Evolutionary conservation across 2,329 filamentous ascomycete species (phyloP).

Genomic region (Colletotrichum salicis): DNA sequence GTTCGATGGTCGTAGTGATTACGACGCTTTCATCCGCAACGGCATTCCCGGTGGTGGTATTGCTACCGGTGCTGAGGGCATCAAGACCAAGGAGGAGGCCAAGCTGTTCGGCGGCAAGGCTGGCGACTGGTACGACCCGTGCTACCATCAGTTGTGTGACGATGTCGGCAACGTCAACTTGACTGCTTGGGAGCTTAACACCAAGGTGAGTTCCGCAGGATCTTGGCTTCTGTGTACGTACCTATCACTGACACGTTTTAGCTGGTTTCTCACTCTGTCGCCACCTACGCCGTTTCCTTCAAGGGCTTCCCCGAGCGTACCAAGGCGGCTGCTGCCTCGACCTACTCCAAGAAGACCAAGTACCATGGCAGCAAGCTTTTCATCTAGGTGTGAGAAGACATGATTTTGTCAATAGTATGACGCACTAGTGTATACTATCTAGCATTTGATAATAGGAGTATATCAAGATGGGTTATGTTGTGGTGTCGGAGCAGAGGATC

Average conservation of each 20-base stretch:
- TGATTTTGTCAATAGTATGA: background rate
- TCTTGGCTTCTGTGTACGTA: too few relatives aligned
- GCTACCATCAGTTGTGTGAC: slow-evolving; percentile 73
- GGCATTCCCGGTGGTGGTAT: slow-evolving; percentile 81
- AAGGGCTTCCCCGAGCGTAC: slow-evolving; percentile 71
- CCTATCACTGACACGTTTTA: too few relatives aligned
- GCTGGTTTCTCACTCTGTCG: slow-evolving; percentile 79
- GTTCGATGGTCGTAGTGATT: slow-evolving; percentile 84
- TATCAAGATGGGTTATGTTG: background rate
- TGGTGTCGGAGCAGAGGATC: background rate
- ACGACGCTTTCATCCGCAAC: slow-evolving; percentile 78
- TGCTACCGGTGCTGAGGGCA: slow-evolving; percentile 79
- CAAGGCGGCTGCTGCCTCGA: slow-evolving; percentile 40
- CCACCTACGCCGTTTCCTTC: slow-evolving; percentile 74
- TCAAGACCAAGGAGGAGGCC: slow-evolving; percentile 76
- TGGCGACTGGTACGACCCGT: slow-evolving; percentile 68
- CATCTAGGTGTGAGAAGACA: slow-evolving; percentile 49
- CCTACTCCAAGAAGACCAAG: slow-evolving; percentile 51
- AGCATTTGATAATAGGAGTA: background rate
- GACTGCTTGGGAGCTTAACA: slow-evolving; percentile 70
- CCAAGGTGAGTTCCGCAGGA: slow-evolving; percentile 65
- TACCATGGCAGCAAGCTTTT: slow-evolving; percentile 62
- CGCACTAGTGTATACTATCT: background rate
- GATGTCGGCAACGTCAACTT: slow-evolving; percentile 67
- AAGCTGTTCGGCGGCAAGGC: slow-evolving; percentile 77